phyloP scores from a whole-genome alignment of 805 yeast genomes.

The Suhomyces emberorum region DNA sequence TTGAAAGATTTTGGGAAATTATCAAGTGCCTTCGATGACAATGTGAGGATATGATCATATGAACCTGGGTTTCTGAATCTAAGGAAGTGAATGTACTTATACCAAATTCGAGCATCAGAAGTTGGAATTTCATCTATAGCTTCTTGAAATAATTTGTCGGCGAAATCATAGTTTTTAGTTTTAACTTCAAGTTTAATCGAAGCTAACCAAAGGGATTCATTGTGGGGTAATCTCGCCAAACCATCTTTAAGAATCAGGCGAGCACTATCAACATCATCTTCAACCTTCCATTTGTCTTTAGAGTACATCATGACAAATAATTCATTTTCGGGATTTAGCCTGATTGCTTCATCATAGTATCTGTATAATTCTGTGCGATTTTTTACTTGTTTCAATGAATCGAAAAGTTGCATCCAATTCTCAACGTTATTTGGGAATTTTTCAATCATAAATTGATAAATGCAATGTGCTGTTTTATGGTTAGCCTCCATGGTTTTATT shows the following conservation, averaged over 20 bases:
- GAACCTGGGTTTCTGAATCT: slow-evolving; percentile 27
- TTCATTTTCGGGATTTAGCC: slow-evolving; percentile 46
- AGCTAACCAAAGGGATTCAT: slow-evolving; percentile 66
- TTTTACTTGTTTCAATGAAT: slow-evolving; percentile 23
- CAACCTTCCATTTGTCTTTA: slow-evolving; percentile 58
- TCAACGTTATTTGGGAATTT: slow-evolving; percentile 44
- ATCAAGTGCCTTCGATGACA: slow-evolving; percentile 38
- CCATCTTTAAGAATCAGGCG: slow-evolving; percentile 51
- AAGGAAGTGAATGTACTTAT: slow-evolving; percentile 53
- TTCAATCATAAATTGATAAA: slow-evolving; percentile 45
- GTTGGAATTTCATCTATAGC: slow-evolving; percentile 21
- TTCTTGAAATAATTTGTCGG: slow-evolving; percentile 37
- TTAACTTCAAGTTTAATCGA: slow-evolving; percentile 61
- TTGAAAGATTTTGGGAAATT: slow-evolving; percentile 49
- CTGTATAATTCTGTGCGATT: slow-evolving; percentile 15
- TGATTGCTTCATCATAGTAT: slow-evolving; percentile 53
- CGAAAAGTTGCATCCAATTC: slow-evolving; percentile 49
- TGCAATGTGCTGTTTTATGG: slow-evolving; percentile 43
- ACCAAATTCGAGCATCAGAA: slow-evolving; percentile 52
- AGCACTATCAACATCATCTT: slow-evolving; percentile 49
- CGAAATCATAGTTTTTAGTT: slow-evolving; percentile 37
- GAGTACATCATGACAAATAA: slow-evolving; percentile 67
- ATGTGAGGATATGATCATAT: neutral
- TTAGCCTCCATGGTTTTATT: neutral
- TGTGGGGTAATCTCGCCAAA: slow-evolving; percentile 37